These are phyloP conservation scores for Artomyces pyxidatus DNA, from an alignment of 768 basidiomycete genomes.

Conservation along the genomic window DNA sequence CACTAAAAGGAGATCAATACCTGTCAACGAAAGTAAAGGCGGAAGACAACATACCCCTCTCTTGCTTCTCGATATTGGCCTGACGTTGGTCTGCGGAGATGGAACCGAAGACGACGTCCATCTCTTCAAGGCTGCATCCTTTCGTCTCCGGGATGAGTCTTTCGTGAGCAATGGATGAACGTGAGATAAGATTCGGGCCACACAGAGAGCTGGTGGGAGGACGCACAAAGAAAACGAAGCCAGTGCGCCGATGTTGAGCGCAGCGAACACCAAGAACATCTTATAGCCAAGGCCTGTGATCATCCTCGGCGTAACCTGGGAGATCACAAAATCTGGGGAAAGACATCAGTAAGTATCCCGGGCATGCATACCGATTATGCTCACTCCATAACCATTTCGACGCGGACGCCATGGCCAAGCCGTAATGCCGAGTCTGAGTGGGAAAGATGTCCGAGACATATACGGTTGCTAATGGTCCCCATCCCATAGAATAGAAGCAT, in stretches of 20 bases:
- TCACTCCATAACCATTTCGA: constrained; percentile 81
- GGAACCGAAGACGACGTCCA: constrained; percentile 52
- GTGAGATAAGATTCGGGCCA: neutral
- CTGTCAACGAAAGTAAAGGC: neutral
- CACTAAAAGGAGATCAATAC: too few species aligned
- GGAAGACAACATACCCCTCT: constrained; percentile 23
- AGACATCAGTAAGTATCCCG: neutral
- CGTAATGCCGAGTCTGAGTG: constrained; percentile 75
- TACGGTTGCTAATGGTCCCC: constrained; percentile 58
- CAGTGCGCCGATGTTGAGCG: constrained; percentile 69
- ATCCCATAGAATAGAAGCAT: constrained; percentile 82
- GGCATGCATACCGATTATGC: constrained; percentile 17
- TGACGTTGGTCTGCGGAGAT: constrained; percentile 46
- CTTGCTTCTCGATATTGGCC: constrained; percentile 40
- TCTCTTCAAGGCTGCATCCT: constrained; percentile 38
- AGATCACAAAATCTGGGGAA: constrained; percentile 56
- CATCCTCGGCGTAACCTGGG: constrained; percentile 62
- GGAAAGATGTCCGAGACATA: constrained; percentile 80
- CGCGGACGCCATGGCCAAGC: constrained; percentile 63
- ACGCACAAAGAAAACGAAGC: constrained; percentile 55
- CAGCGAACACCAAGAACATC: constrained; percentile 69
- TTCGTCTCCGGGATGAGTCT: constrained; percentile 35
- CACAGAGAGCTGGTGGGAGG: neutral
- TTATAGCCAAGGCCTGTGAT: constrained; percentile 59
- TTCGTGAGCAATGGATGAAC: neutral